phyloP scores from a whole-genome alignment of 2,329 filamentous ascomycete species.

The Clarireedia sp. region DNA sequence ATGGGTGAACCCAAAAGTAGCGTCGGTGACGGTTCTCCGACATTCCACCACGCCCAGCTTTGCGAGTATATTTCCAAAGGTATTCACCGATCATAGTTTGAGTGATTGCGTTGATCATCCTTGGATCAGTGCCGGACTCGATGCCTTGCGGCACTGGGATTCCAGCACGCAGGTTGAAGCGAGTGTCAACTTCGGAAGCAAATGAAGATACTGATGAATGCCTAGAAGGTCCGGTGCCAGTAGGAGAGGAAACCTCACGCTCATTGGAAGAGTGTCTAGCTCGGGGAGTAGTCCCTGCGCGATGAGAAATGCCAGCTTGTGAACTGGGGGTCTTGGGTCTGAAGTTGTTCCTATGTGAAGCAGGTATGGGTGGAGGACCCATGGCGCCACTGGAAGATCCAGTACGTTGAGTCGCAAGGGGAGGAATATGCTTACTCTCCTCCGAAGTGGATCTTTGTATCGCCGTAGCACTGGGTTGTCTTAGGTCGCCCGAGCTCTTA shows the following conservation, averaged over 20 bases:
- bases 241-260: slow-evolving; percentile 42
- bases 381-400: slow-evolving; percentile 47
- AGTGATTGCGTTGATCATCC: slow-evolving; percentile 98
- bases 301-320: slow-evolving; percentile 30
- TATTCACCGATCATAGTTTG: slow-evolving; percentile 99
- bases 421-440: slow-evolving; percentile 78
- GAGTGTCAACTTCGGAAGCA: slow-evolving; percentile 82
- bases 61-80: slow-evolving; percentile 97
- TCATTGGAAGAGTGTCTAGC: slow-evolving; percentile 42
- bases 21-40: slow-evolving; percentile 85
- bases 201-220: slow-evolving; percentile 93
- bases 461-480: background rate
- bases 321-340: slow-evolving; percentile 56
- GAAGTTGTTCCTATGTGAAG: slow-evolving; percentile 48
- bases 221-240: slow-evolving; percentile 39
- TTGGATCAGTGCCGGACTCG: slow-evolving; percentile 72
- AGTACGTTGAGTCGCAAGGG: slow-evolving; percentile 60
- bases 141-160: slow-evolving; percentile 50
- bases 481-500: slow-evolving; percentile 2
- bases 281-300: slow-evolving; percentile 50
- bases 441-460: slow-evolving; percentile 31
- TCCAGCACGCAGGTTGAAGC: slow-evolving; percentile 70
- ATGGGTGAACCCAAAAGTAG: slow-evolving; percentile 99
- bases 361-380: slow-evolving; percentile 78
- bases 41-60: slow-evolving; percentile 79